Evolutionary conservation across 2,329 filamentous ascomycete species (phyloP), one percentile per base, ranked within the genome.

Genomic region (Talaromyces atroroseus): DNA sequence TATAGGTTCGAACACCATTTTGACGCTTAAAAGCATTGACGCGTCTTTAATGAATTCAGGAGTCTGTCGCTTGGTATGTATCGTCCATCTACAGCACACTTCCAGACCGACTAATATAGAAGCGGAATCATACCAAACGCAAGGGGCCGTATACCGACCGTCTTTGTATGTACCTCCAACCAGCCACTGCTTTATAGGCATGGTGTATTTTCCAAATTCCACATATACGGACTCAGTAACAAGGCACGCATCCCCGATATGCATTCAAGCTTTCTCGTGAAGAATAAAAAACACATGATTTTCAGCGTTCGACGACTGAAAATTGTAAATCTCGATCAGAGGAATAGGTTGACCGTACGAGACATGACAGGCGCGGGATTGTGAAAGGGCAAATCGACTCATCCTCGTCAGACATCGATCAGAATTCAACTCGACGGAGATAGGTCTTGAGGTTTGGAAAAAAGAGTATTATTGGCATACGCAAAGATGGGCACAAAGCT

Each of bases 81-180:
- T 48, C 47, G 48, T 55, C 36, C 20, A 18, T 42, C 48, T 44
- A 51, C 52, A 54, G 26, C 49, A 52, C 46, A 49, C 21, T 20
- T 47, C 54, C 60, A 51, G 58, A 60, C 64, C 68, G 58, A 69
- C 51, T 52, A 49, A 59, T 23, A 2, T 23, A 23, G 16, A 45
- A 46, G 46, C 61, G 81, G 84, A 94, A 89, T 56, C 85, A 91
- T 20, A 95, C 90, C 0, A 91, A 91, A 20, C 82, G 88, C 54
- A 95, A 96, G 72, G 90, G 90, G 0, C 86, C 88, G 10, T 95
- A 94, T 71, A 91, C 91, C 6, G 87, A 11, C 26, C 26, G 5
- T 29, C 26, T 29, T 74, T 96, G 95, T 73, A 75, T 96, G 20
- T 90, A 95, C 70, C 81, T 89, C 61, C 83, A 92, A 68, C 90